Evolutionary conservation across 148 eudicot species (phyloP).

Genomic region (Cornus suecica): DNA sequence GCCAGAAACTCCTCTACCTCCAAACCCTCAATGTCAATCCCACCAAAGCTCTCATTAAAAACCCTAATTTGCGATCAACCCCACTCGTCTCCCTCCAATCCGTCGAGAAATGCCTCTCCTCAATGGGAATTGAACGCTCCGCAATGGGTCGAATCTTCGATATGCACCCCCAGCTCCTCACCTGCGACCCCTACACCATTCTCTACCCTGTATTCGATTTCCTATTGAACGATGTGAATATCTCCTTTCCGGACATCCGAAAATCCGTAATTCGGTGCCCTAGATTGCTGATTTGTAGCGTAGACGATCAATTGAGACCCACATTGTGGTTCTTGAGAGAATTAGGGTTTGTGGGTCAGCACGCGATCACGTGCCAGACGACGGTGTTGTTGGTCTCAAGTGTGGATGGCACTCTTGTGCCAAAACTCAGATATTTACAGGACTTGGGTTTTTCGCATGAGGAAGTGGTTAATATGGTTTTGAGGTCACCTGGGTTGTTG

Average conservation of each 20-base stretch:
- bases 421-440: slow-evolving; percentile 47
- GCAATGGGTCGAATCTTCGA: slow-evolving; percentile 71
- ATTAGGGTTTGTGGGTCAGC: slow-evolving; percentile 56
- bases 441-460: slow-evolving; percentile 47
- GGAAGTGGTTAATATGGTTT: slow-evolving; percentile 61
- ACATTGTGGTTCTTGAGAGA: slow-evolving; percentile 44
- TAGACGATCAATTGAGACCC: slow-evolving; percentile 61
- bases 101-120: slow-evolving; percentile 50
- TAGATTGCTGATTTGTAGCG: slow-evolving; percentile 54
- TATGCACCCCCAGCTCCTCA: slow-evolving; percentile 72
- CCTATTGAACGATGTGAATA: slow-evolving; percentile 46
- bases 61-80: slow-evolving; percentile 71
- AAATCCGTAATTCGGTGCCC: slow-evolving; percentile 66
- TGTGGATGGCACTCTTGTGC: slow-evolving; percentile 46
- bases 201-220: slow-evolving; percentile 68
- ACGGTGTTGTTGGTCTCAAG: slow-evolving; percentile 58
- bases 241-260: slow-evolving; percentile 44
- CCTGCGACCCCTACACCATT: slow-evolving; percentile 55
- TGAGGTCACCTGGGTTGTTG: slow-evolving; percentile 78
- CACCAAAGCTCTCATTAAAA: slow-evolving; percentile 58
- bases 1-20: slow-evolving; percentile 65
- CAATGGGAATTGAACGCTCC: slow-evolving; percentile 55
- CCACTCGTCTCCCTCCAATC: slow-evolving; percentile 47
- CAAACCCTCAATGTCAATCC: slow-evolving; percentile 62
- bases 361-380: slow-evolving; percentile 39